phyloP scores from a whole-genome alignment of 768 basidiomycete genomes.

The Tylopilus balloui region DNA sequence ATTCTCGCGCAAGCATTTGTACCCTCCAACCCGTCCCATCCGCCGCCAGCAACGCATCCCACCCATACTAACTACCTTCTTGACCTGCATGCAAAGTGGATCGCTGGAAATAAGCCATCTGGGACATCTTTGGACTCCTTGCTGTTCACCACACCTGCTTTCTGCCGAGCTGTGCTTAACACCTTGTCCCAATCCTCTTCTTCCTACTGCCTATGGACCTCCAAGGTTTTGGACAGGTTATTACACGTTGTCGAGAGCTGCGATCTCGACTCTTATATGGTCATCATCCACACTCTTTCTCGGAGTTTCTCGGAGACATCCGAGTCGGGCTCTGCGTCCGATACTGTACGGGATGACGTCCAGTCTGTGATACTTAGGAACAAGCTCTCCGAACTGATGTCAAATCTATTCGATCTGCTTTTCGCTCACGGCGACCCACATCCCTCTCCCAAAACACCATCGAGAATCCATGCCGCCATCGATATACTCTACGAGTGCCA shows the following conservation, averaged over 20 bases:
- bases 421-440: slow-evolving; percentile 3
- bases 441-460: neutral
- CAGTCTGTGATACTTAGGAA: slow-evolving; percentile 9
- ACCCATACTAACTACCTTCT: slow-evolving; percentile 45
- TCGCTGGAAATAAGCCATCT: slow-evolving; percentile 6
- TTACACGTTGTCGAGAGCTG: slow-evolving; percentile 27
- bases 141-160: slow-evolving; percentile 27
- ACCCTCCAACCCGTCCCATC: slow-evolving; percentile 19
- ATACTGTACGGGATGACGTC: neutral
- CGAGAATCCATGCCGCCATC: slow-evolving; percentile 13
- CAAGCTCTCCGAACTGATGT: slow-evolving; percentile 22
- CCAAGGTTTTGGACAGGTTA: slow-evolving; percentile 38
- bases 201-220: slow-evolving; percentile 38
- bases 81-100: slow-evolving; percentile 43
- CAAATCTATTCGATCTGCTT: slow-evolving; percentile 22
- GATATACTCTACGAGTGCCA: slow-evolving; percentile 28
- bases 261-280: slow-evolving; percentile 34
- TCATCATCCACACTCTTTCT: slow-evolving; percentile 29
- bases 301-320: slow-evolving; percentile 11
- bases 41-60: slow-evolving; percentile 39
- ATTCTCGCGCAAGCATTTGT: slow-evolving; percentile 40
- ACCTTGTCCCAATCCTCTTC: slow-evolving; percentile 19
- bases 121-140: neutral
- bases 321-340: neutral
- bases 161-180: slow-evolving; percentile 21